phyloP scores from a whole-genome alignment of 371 early-diverging fungal species.

The Catenaria anguillulae region DNA sequence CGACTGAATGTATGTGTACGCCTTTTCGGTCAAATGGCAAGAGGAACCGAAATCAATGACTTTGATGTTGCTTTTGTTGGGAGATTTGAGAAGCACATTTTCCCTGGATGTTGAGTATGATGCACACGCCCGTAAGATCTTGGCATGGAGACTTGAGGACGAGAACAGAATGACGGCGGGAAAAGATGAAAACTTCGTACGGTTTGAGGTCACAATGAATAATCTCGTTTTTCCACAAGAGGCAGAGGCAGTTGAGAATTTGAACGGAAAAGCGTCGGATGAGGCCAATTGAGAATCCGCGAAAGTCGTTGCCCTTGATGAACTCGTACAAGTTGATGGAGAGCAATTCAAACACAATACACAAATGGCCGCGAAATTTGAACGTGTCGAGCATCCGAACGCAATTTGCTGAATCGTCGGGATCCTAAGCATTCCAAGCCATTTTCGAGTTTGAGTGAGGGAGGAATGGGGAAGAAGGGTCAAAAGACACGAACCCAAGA shows the following conservation, averaged over 20 bases:
- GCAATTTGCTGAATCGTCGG: slow-evolving; percentile 58
- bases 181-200: slow-evolving; percentile 41
- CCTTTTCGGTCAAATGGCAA: slow-evolving; percentile 68
- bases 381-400: slow-evolving; percentile 83
- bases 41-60: slow-evolving; percentile 97
- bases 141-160: no score
- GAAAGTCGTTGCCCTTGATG: slow-evolving; percentile 81
- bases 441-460: no score
- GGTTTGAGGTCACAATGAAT: slow-evolving; percentile 99
- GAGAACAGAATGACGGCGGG: not conserved
- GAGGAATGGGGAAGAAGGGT: no score
- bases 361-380: slow-evolving; percentile 83
- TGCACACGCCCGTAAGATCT: no score
- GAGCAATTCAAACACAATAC: slow-evolving; percentile 89
- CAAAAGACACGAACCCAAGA: slow-evolving; percentile 38
- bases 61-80: slow-evolving; percentile 66
- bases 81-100: slow-evolving; percentile 62
- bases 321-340: slow-evolving; percentile 95
- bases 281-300: slow-evolving; percentile 69
- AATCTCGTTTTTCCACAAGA: slow-evolving; percentile 60
- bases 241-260: slow-evolving; percentile 61
- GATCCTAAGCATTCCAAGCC: slow-evolving; percentile 52
- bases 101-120: not conserved
- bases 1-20: slow-evolving; percentile 95
- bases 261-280: slow-evolving; percentile 73